These are phyloP conservation scores for Aurinia saxatilis DNA, from an alignment of 345 rosid species.

Conservation along the genomic window DNA sequence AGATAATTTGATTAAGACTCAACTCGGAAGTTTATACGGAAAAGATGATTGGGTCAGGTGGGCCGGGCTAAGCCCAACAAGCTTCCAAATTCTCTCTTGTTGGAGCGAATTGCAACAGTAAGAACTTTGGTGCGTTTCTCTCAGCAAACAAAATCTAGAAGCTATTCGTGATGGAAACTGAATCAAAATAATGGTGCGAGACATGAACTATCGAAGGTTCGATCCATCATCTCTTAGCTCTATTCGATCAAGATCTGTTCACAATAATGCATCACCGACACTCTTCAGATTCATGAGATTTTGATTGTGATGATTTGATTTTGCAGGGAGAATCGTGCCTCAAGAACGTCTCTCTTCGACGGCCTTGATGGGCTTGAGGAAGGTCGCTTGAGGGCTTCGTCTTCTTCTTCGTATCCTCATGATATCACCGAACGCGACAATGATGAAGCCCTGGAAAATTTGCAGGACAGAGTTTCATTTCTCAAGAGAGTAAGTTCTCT, in stretches of 20 bases:
- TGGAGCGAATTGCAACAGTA: no score
- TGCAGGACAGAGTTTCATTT: conserved; percentile 67
- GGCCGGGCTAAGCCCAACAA: no score
- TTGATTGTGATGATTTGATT: background rate
- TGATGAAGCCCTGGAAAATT: conserved; percentile 52
- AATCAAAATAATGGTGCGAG: conserved; percentile 8
- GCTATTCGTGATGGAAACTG: no score
- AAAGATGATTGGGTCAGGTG: no score
- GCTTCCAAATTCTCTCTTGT: no score
- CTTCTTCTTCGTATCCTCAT: conserved; percentile 49
- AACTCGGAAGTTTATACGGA: no score
- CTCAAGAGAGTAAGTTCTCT: conserved; percentile 54
- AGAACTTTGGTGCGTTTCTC: no score
- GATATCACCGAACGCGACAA: conserved; percentile 56
- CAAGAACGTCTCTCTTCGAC: conserved; percentile 60
- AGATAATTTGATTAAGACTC: no score
- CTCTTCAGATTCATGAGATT: background rate
- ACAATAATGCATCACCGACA: background rate
- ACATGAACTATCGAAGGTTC: conserved; percentile 29
- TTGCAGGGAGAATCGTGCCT: conserved; percentile 58
- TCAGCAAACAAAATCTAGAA: no score
- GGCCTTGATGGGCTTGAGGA: conserved; percentile 69
- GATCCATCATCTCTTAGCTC: background rate
- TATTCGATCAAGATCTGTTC: background rate
- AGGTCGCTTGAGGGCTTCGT: conserved; percentile 60